phyloP scores from a whole-genome alignment of 345 rosid species.

The Psidium friedrichsthalianum region DNA sequence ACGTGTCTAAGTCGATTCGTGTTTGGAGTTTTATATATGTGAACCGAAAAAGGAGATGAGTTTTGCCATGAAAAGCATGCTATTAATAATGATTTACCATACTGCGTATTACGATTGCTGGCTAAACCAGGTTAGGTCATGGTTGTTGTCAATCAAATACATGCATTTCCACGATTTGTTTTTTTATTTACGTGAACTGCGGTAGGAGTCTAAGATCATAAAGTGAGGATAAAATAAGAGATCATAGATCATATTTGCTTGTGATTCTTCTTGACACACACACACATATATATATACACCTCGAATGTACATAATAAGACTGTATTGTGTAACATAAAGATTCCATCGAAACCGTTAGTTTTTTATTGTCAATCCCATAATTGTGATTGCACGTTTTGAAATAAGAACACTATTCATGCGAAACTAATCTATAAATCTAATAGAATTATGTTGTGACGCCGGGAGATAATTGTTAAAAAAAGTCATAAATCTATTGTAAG shows the following conservation, averaged over 20 bases:
- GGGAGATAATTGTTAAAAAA: not conserved
- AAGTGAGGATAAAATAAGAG: not conserved
- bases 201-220: not conserved
- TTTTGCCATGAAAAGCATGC: not conserved
- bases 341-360: not conserved
- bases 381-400: not conserved
- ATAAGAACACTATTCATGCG: not conserved
- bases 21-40: not conserved
- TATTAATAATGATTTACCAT: not conserved
- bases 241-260: not conserved
- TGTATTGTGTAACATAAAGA: not conserved
- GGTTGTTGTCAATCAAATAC: not conserved
- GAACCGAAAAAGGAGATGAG: not conserved
- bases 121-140: not conserved
- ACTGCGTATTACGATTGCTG: no score
- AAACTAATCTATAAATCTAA: not conserved
- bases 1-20: not conserved
- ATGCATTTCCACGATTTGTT: not conserved
- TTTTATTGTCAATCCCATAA: not conserved
- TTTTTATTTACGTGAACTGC: not conserved
- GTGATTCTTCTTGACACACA: not conserved
- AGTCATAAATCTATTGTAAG: not conserved
- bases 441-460: fast-evolving
- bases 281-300: no score
- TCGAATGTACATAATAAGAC: not conserved